These are phyloP conservation scores for Centrapalus pauciflorus DNA, from an alignment of 129 eudicot species.

Conservation along the genomic window DNA sequence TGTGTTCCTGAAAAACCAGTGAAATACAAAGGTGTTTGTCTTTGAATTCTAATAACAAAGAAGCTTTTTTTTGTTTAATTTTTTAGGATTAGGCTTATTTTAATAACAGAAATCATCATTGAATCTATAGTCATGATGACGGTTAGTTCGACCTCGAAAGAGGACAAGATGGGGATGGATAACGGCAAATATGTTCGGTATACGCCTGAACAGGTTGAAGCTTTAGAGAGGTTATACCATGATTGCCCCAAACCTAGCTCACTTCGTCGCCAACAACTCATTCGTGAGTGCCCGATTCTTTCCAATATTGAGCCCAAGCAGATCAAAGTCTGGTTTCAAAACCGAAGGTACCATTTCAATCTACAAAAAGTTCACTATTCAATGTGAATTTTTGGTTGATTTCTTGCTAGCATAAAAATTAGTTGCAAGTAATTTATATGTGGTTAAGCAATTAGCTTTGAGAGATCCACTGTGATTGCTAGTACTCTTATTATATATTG, in stretches of 20 bases:
- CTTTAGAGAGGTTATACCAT: constrained; percentile 53
- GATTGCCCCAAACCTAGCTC: constrained; percentile 67
- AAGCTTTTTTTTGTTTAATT: background rate
- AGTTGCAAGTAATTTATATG: too few species aligned
- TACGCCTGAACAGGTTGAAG: constrained; percentile 72
- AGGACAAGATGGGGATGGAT: constrained; percentile 40
- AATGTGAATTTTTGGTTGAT: background rate
- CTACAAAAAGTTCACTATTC: background rate
- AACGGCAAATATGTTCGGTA: constrained; percentile 58
- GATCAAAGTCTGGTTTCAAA: constrained; percentile 83
- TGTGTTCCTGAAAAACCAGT: background rate
- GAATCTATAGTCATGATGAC: constrained; percentile 47
- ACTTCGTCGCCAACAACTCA: constrained; percentile 60
- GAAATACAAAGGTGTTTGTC: background rate
- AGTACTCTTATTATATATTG: too few species aligned
- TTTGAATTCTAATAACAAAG: too few species aligned
- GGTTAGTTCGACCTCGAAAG: constrained; percentile 48
- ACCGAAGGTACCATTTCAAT: constrained; percentile 41
- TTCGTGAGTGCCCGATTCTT: constrained; percentile 65
- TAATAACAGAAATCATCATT: background rate
- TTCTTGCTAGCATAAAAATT: background rate
- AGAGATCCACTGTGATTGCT: too few species aligned
- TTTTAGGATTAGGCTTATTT: background rate
- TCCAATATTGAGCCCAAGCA: constrained; percentile 79
- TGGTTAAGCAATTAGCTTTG: too few species aligned